Base-by-base conservation (phyloP, 805 yeast genomes). In the Metschnikowia dekortorum region DNA sequence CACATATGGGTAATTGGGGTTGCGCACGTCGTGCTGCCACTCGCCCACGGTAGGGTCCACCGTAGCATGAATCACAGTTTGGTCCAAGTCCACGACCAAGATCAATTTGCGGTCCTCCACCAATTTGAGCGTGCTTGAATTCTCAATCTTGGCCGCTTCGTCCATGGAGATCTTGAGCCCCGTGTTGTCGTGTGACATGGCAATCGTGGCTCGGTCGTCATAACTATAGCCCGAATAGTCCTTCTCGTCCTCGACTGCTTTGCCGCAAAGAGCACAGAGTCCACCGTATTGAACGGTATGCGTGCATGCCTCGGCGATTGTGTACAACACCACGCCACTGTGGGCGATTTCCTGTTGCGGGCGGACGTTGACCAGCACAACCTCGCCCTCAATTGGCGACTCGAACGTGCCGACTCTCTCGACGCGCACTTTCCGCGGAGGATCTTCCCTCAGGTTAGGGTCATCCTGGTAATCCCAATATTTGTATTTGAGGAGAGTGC, bases 41-140 rank as follows among this genome's bases (percentile, higher is more conserved):
- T 89, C 96, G 0, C 94, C 94, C 31, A 94, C 96, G 0, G 97
- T 90, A 0, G 97, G 97, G 65, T 94, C 99, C 14, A 92, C 97
- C 5, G 97, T 92, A 39, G 97, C 96, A 63, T 94, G 99, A 32
- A 94, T 92, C 5, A 94, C 95, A 0, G 99, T 94, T 66, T 94
- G 99, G 70, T 94, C 99, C 55, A 94, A 76, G 74, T 94, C 99
- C 5, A 94, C 99, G 30, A 94, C 98, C 50, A 94, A 74, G 31
- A 94, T 90, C 54, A 94, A 74, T 65, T 88, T 89, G 52, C 78
- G 73, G 47, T 82, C 87, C 13, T 73, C 65, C 6, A 83, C 67
- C 43, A 94, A 74, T 51, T 85, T 74, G 50, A 74, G 71, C 4
- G 89, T 81, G 47, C 90, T 77, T 31, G 71, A 71, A 53, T 80